Conservation (phyloP, 2,329 filamentous ascomycete species). For the Fusarium sp. region DNA sequence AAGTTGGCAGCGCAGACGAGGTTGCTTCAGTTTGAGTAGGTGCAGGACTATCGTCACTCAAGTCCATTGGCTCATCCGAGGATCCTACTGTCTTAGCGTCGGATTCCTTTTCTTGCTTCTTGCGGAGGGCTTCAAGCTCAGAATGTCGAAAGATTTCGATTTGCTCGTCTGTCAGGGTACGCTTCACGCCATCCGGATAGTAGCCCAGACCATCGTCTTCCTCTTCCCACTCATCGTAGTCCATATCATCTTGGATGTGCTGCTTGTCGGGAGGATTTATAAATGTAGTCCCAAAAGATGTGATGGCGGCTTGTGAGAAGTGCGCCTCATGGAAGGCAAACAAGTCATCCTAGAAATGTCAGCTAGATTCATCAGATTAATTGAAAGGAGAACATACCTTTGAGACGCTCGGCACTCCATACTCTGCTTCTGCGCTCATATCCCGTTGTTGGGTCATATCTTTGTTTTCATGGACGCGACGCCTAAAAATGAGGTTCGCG, state of each 20-base stretch:
- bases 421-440: conserved; percentile 21
- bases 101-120: conserved; percentile 53
- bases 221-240: conserved; percentile 55
- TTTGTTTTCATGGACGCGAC: conserved; percentile 13
- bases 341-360: conserved; percentile 63
- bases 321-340: conserved; percentile 65
- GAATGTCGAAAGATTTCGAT: conserved; percentile 90
- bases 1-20: conserved; percentile 16
- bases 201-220: conserved; percentile 78
- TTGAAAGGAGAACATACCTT: conserved; percentile 29
- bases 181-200: conserved; percentile 84
- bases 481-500: conserved; percentile 10
- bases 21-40: conserved; percentile 14
- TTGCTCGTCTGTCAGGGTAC: conserved; percentile 90
- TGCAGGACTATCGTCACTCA: conserved; percentile 14
- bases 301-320: conserved; percentile 59
- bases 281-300: conserved; percentile 58
- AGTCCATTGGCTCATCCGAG: conserved; percentile 29
- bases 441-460: conserved; percentile 37
- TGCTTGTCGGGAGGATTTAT: conserved; percentile 46
- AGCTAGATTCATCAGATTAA: conserved; percentile 16
- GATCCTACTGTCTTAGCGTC: conserved; percentile 7
- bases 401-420: conserved; percentile 41
- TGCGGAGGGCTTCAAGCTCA: conserved; percentile 77
- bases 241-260: conserved; percentile 44